phyloP scores from a whole-genome alignment of 805 yeast species.

The Candida multigemmis region DNA sequence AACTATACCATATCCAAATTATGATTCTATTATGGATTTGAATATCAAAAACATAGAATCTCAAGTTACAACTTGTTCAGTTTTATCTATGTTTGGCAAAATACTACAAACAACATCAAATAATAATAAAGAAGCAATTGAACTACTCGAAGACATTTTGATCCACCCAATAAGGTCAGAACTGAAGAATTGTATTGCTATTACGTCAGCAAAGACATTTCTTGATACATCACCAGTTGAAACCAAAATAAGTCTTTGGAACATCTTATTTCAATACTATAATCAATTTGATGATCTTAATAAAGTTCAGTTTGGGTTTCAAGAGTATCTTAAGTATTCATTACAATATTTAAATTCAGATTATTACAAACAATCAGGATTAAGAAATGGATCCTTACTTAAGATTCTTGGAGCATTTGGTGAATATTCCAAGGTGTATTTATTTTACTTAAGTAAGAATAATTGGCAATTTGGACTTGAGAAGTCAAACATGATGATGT shows the following conservation, averaged over 20 bases:
- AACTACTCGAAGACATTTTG: slow-evolving; percentile 39
- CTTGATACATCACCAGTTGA: slow-evolving; percentile 55
- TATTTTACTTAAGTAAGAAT: slow-evolving; percentile 12
- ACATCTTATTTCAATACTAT: slow-evolving; percentile 53
- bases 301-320: slow-evolving; percentile 41
- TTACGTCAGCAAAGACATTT: slow-evolving; percentile 49
- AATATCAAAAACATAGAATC: slow-evolving; percentile 40
- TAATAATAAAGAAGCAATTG: slow-evolving; percentile 23
- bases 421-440: slow-evolving; percentile 33
- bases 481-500: slow-evolving; percentile 2
- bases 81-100: slow-evolving; percentile 55
- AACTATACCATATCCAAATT: slow-evolving; percentile 46
- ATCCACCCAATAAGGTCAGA: too few species aligned
- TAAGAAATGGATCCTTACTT: slow-evolving; percentile 35
- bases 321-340: slow-evolving; percentile 39
- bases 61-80: slow-evolving; percentile 64
- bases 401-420: slow-evolving; percentile 47
- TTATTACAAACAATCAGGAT: slow-evolving; percentile 10
- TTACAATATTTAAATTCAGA: slow-evolving; percentile 19
- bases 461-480: slow-evolving; percentile 23
- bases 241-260: slow-evolving; percentile 69
- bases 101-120: too few species aligned
- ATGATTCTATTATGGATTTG: slow-evolving; percentile 48
- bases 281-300: slow-evolving; percentile 12
- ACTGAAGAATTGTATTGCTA: slow-evolving; percentile 9